Percentiles rank a stretch among this genome's conserved stretches.
Evolutionary conservation across 1,284 basidiomycete genomes (phyloP).

Genomic region (Papiliotrema laurentii): DNA sequence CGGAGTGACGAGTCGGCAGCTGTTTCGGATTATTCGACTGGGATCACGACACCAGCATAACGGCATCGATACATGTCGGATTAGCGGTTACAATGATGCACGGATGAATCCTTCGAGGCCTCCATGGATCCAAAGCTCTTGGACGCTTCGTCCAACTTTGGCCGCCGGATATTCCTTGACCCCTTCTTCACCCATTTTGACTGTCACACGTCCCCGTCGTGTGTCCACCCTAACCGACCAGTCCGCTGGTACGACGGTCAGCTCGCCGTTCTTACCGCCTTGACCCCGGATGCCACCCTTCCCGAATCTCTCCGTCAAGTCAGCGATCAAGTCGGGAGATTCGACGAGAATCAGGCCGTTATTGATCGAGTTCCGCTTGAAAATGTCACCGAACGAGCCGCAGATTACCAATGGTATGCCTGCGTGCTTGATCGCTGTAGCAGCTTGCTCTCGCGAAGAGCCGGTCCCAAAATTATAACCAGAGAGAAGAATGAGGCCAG

Average conservation of each 20-base stretch:
- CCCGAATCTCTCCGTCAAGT: slow-evolving; percentile 71
- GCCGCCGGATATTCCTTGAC: slow-evolving; percentile 63
- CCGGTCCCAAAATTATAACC: slow-evolving; percentile 99
- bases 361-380: slow-evolving; percentile 98
- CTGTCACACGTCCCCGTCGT: slow-evolving; percentile 61
- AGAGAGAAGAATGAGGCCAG: slow-evolving; percentile 75
- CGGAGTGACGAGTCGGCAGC: background rate
- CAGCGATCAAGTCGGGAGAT: slow-evolving; percentile 79
- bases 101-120: slow-evolving; percentile 54
- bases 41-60: background rate
- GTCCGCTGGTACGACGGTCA: slow-evolving; percentile 67
- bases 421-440: slow-evolving; percentile 91
- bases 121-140: slow-evolving; percentile 66
- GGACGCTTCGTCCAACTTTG: slow-evolving; percentile 81
- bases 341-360: slow-evolving; percentile 96
- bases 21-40: background rate
- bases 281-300: slow-evolving; percentile 68
- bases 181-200: slow-evolving; percentile 50
- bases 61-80: background rate
- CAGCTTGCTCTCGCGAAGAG: slow-evolving; percentile 97
- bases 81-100: slow-evolving; percentile 45
- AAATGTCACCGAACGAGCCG: slow-evolving; percentile 97
- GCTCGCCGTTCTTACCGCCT: slow-evolving; percentile 70
- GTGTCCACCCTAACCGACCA: slow-evolving; percentile 65
- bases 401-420: slow-evolving; percentile 91